phyloP scores from a whole-genome alignment of 345 rosid species.

The Schrenkiella parvula region DNA sequence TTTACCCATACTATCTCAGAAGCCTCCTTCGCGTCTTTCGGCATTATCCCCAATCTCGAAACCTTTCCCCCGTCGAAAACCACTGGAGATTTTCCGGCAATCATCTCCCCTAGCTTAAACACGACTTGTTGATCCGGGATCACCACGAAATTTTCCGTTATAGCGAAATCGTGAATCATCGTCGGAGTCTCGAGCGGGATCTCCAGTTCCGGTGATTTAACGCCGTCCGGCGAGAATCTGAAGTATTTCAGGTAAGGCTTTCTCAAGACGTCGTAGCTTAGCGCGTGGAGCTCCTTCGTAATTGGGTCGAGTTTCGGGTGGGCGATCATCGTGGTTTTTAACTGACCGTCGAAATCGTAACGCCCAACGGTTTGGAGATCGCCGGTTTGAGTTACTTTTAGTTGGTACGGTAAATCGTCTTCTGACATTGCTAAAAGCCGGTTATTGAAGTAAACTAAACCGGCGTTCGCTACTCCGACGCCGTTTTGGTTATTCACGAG shows the following conservation, averaged over 20 bases:
- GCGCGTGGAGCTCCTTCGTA: conserved; percentile 63
- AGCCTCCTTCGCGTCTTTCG: conserved; percentile 52
- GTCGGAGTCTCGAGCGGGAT: conserved; percentile 70
- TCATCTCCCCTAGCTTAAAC: conserved; percentile 83
- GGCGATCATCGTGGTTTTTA: conserved; percentile 76
- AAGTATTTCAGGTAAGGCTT: conserved; percentile 84
- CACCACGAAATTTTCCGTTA: conserved; percentile 79
- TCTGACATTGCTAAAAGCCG: conserved; percentile 86
- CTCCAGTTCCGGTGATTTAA: conserved; percentile 70
- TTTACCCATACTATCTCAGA: conserved; percentile 68
- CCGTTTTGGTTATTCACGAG: conserved; percentile 59
- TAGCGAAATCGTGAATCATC: conserved; percentile 95
- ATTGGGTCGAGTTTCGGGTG: conserved; percentile 88
- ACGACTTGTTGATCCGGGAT: conserved; percentile 95
- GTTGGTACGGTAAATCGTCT: conserved; percentile 83
- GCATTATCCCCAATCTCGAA: conserved; percentile 66
- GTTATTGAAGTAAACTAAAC: conserved; percentile 70
- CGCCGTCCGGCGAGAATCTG: conserved; percentile 51
- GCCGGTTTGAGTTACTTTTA: conserved; percentile 50
- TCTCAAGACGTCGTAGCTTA: conserved; percentile 70
- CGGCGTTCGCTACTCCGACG: conserved; percentile 86
- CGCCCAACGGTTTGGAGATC: conserved; percentile 71
- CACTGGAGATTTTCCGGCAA: conserved; percentile 83
- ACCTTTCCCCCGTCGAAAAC: conserved; percentile 67
- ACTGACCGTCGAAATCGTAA: conserved; percentile 61